Evolutionary conservation across 305 asterid genomes (phyloP).

Genomic region (Solanum hybrid): DNA sequence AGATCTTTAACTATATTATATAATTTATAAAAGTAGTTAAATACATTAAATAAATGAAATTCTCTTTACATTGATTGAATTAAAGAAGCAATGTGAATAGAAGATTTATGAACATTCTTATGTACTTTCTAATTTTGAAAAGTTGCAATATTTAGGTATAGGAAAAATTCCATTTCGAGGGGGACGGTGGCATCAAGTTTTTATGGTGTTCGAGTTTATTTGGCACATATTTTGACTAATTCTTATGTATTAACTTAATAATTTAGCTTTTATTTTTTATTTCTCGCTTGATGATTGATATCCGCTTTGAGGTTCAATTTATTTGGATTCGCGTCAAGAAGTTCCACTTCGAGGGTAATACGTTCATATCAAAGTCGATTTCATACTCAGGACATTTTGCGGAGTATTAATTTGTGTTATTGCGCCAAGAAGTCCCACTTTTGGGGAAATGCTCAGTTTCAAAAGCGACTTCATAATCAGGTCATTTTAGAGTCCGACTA

Average conservation of each 20-base stretch:
- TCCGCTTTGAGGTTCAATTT: too few relatives aligned
- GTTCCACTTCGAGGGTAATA: too few relatives aligned
- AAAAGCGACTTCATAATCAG: neutral
- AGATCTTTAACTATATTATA: neutral
- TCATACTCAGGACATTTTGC: neutral
- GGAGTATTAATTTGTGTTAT: neutral
- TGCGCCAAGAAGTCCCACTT: neutral
- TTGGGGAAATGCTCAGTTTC: neutral
- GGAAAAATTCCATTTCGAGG: neutral
- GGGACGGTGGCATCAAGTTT: neutral
- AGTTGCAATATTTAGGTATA: neutral
- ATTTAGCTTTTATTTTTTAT: too few relatives aligned
- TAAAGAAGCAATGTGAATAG: conserved; percentile 3
- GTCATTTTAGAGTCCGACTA: neutral
- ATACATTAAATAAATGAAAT: neutral
- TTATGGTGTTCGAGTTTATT: neutral
- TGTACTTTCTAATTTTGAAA: neutral
- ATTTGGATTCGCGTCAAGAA: neutral
- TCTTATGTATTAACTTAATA: too few relatives aligned
- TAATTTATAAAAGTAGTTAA: neutral
- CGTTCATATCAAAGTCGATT: neutral
- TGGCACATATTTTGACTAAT: neutral
- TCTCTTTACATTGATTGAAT: neutral
- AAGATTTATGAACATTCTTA: neutral
- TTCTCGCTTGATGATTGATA: too few relatives aligned